Evolutionary conservation across 768 basidiomycete species (phyloP).

Genomic region (Serendipita sp.): DNA sequence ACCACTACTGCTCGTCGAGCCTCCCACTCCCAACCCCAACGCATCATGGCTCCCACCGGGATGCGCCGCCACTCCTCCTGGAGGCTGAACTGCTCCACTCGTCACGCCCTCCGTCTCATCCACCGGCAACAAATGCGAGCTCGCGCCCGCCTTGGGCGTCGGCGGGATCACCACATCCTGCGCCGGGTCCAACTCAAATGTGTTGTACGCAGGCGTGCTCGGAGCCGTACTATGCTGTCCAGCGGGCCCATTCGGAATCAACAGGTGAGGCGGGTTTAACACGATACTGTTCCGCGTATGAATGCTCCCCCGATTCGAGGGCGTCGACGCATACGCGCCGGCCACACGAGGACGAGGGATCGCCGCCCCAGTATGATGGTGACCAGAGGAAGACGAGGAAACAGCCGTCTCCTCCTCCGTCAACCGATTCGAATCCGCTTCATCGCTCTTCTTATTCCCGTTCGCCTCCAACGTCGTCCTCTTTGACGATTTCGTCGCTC

Average conservation of each 20-base stretch:
- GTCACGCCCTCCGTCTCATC: constrained; percentile 79
- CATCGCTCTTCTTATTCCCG: not conserved
- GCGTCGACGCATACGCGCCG: not conserved
- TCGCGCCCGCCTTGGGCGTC: constrained; percentile 12
- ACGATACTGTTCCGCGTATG: not conserved
- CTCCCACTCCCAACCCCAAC: constrained; percentile 18
- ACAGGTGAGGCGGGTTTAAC: not conserved
- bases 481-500: not conserved
- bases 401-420: constrained; percentile 3
- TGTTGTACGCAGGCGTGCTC: constrained; percentile 4
- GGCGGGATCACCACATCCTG: constrained; percentile 15
- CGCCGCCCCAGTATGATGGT: too few relatives aligned
- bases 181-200: constrained; percentile 9
- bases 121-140: constrained; percentile 30
- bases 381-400: not conserved
- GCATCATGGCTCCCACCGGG: constrained; percentile 22
- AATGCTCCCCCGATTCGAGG: not conserved
- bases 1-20: constrained; percentile 25
- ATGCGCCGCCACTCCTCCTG: constrained; percentile 47
- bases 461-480: too few relatives aligned
- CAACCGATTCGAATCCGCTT: not conserved
- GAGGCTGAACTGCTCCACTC: constrained; percentile 83
- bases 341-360: not conserved
- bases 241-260: not conserved
- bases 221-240: not conserved